A percentile compares a stretch with the other conserved stretches of the same genome.
Conservation (phyloP, 2,329 filamentous ascomycete genomes). For the Nemania bipapillata region DNA sequence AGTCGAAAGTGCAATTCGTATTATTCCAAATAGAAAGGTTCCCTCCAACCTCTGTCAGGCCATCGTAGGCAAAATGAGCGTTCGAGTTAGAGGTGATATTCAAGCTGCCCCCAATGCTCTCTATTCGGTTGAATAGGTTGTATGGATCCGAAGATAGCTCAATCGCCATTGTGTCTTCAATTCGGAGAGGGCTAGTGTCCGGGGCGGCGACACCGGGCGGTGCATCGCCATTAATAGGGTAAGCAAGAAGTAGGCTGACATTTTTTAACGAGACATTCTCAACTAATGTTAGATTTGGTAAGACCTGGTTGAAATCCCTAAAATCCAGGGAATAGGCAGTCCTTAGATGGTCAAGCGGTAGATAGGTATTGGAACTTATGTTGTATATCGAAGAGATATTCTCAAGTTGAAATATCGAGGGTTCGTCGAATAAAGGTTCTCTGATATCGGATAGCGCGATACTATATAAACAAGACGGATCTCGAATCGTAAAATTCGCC, state of each 20-base stretch:
- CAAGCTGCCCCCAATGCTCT: neutral
- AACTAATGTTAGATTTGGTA: neutral
- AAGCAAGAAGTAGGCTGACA: neutral
- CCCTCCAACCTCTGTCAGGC: neutral
- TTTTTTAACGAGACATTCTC: neutral
- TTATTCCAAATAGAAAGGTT: conserved; percentile 11
- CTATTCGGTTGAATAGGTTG: neutral
- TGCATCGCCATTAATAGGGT: neutral
- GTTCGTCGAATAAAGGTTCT: neutral
- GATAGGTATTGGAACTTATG: neutral
- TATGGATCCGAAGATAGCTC: neutral
- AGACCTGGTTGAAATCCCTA: neutral
- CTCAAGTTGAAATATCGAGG: neutral
- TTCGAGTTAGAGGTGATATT: neutral
- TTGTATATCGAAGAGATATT: neutral
- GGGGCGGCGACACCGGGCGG: neutral
- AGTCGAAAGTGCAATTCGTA: conserved; percentile 28
- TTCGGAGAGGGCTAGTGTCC: neutral
- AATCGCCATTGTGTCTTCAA: neutral
- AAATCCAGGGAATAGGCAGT: neutral
- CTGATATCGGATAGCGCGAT: neutral
- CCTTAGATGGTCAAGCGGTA: neutral
- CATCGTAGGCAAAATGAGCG: neutral
- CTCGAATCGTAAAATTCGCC: neutral
- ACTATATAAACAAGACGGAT: neutral